Evolutionary conservation across 2,329 filamentous ascomycete genomes (phyloP).

Genomic region (Beauveria varroae): DNA sequence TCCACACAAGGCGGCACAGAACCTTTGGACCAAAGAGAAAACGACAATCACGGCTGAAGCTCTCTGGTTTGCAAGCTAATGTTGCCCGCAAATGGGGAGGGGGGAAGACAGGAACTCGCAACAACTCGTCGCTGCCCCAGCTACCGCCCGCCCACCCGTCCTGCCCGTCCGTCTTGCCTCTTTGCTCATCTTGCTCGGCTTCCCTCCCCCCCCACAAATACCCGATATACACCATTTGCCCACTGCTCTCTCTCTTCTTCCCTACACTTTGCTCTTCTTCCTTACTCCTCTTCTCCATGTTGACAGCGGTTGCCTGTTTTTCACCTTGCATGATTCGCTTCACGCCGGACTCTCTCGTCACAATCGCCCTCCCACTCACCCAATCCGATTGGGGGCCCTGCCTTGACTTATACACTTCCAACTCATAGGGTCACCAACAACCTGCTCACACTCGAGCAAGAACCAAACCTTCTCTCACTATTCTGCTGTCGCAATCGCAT

Average conservation of each 20-base stretch:
- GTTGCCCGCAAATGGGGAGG: not conserved
- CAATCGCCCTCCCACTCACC: not conserved
- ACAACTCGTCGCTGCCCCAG: constrained; percentile 6
- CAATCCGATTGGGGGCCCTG: not conserved
- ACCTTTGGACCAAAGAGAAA: too few species aligned
- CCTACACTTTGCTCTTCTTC: not conserved
- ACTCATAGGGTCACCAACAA: not conserved
- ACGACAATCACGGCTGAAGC: too few species aligned
- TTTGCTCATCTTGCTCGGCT: not conserved
- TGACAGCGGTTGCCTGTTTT: not conserved
- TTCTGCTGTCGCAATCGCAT: not conserved
- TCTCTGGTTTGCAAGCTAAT: too few species aligned
- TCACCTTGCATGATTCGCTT: not conserved
- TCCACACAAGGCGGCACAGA: too few species aligned
- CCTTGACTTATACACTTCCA: not conserved
- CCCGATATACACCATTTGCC: constrained; percentile 8
- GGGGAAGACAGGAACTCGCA: not conserved
- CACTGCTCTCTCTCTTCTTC: not conserved
- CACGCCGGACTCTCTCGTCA: not conserved
- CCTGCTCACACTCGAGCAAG: not conserved
- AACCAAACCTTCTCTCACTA: not conserved
- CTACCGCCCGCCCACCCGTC: not conserved
- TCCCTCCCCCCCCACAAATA: constrained; percentile 8
- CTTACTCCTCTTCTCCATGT: not conserved
- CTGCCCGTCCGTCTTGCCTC: not conserved